Evolutionary conservation across 768 basidiomycete species (phyloP).

Genomic region (Chlorophyllum brunneum): DNA sequence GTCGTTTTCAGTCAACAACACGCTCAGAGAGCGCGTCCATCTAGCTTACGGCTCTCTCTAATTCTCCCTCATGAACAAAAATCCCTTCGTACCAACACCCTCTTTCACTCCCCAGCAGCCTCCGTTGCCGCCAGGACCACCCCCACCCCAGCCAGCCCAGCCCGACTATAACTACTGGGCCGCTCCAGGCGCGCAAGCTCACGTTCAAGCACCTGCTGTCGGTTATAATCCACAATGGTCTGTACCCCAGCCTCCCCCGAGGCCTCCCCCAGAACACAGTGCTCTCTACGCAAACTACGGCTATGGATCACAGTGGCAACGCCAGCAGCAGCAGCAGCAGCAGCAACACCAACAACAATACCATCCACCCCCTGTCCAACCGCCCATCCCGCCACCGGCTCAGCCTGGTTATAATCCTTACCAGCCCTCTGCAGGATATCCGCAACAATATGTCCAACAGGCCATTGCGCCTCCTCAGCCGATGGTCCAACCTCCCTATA

Average conservation of each 20-base stretch:
- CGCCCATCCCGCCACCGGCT: slow-evolving; percentile 48
- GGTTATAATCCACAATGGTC: slow-evolving; percentile 67
- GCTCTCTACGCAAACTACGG: slow-evolving; percentile 90
- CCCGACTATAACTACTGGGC: slow-evolving; percentile 80
- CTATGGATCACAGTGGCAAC: slow-evolving; percentile 76
- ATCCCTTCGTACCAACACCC: slow-evolving; percentile 72
- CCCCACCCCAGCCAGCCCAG: slow-evolving; percentile 61
- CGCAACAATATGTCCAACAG: slow-evolving; percentile 67
- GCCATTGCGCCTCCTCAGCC: slow-evolving; percentile 46
- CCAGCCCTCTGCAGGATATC: slow-evolving; percentile 63
- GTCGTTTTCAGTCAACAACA: background rate
- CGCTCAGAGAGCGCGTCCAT: too few relatives aligned
- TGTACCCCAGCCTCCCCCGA: slow-evolving; percentile 50
- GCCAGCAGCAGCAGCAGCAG: slow-evolving; percentile 59
- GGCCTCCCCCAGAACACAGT: slow-evolving; percentile 75
- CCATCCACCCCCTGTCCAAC: slow-evolving; percentile 50
- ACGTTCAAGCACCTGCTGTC: slow-evolving; percentile 46
- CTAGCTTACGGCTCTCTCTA: background rate
- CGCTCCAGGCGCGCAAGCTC: slow-evolving; percentile 52
- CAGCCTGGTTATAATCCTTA: slow-evolving; percentile 74
- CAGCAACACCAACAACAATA: slow-evolving; percentile 44
- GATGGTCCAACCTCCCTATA: slow-evolving; percentile 46
- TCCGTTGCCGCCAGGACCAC: slow-evolving; percentile 77
- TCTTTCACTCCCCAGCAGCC: slow-evolving; percentile 70
- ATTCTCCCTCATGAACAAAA: slow-evolving; percentile 65